Percentiles rank a stretch among this genome's conserved stretches.
phyloP scores from a whole-genome alignment of 116 monocot genomes.

The Papilionanthe hybrid region DNA sequence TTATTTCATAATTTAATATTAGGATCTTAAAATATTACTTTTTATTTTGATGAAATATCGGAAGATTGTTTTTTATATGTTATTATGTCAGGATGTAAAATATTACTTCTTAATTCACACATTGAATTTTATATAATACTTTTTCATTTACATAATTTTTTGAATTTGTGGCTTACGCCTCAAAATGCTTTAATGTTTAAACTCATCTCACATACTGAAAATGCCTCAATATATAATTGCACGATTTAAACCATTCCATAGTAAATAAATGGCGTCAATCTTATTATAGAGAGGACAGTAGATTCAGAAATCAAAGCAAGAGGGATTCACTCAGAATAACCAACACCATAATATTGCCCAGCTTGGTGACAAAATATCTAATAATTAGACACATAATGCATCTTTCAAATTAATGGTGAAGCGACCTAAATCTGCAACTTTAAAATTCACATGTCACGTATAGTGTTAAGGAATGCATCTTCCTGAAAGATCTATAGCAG shows the following conservation, averaged over 20 bases:
- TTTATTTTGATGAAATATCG: too few relatives aligned
- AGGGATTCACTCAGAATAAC: background rate
- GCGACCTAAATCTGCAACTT: background rate
- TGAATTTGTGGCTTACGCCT: too few relatives aligned
- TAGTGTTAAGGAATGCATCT: background rate
- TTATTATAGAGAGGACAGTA: background rate
- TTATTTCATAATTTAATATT: too few relatives aligned
- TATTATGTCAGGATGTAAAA: too few relatives aligned
- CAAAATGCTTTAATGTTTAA: too few relatives aligned
- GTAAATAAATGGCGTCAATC: background rate
- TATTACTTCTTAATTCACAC: too few relatives aligned
- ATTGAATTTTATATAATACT: too few relatives aligned
- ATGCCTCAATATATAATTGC: too few relatives aligned
- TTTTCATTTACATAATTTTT: too few relatives aligned
- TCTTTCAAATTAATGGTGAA: background rate
- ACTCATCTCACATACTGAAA: too few relatives aligned
- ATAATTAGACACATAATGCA: background rate
- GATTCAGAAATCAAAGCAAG: background rate
- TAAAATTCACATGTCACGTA: background rate
- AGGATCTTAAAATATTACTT: too few relatives aligned
- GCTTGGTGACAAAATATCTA: background rate
- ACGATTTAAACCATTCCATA: background rate
- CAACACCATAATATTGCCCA: background rate
- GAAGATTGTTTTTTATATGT: too few relatives aligned
- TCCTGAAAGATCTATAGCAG: background rate